phyloP scores from a whole-genome alignment of 2,329 filamentous ascomycete genomes.

The Phyllachora maydis region DNA sequence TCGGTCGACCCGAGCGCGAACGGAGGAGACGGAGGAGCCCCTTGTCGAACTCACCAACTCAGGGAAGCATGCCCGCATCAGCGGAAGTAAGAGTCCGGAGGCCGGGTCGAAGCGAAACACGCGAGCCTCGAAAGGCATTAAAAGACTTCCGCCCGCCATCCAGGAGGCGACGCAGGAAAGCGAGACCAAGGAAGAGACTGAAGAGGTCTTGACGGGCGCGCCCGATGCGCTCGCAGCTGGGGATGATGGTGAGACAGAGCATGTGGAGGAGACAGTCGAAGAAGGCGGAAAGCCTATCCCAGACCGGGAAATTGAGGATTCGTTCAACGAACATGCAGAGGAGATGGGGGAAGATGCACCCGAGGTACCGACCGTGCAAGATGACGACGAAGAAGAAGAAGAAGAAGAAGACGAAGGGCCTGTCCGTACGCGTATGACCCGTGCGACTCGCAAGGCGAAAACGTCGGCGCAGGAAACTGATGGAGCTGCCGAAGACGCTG shows the following conservation, averaged over 20 bases:
- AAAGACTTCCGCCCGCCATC: constrained; percentile 23
- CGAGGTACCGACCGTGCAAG: constrained; percentile 1
- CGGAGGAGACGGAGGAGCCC: constrained; percentile 31
- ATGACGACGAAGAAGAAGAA: constrained; percentile 2
- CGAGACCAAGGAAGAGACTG: constrained; percentile 10
- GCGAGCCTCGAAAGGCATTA: constrained; percentile 28
- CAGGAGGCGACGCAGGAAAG: constrained; percentile 33
- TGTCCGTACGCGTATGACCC: background rate
- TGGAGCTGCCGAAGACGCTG: constrained; percentile 5
- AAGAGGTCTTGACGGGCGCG: constrained; percentile 9
- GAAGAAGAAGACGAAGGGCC: constrained; percentile 3
- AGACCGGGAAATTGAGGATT: no score
- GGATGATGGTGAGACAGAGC: constrained; percentile 12
- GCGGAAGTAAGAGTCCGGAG: constrained; percentile 35
- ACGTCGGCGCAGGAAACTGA: constrained; percentile 1
- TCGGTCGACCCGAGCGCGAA: constrained; percentile 28
- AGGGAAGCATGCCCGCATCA: constrained; percentile 32
- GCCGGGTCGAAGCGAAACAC: constrained; percentile 21
- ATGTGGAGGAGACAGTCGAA: constrained; percentile 11
- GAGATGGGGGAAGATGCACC: constrained; percentile 1
- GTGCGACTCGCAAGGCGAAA: constrained; percentile 1
- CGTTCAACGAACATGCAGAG: constrained; percentile 1
- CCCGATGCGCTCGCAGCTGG: constrained; percentile 8
- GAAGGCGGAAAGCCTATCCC: constrained; percentile 5
- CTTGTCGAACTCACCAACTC: constrained; percentile 38